phyloP scores from a whole-genome alignment of 169 alveolate species.

The Miamiensis avidus region DNA sequence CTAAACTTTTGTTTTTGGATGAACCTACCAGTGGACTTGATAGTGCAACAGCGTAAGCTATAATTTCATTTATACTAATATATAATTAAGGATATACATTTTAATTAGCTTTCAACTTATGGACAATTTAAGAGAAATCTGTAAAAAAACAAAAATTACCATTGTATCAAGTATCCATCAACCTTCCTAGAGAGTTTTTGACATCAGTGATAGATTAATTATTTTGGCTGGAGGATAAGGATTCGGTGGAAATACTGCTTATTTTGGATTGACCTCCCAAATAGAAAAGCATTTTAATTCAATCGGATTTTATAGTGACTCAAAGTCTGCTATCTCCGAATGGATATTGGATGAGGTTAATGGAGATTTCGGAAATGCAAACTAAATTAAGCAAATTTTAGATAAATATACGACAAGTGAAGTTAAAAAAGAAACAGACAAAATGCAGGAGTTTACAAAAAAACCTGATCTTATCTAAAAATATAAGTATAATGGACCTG shows the following conservation, averaged over 20 bases:
- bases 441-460: background rate
- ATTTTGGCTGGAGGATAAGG: background rate
- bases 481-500: too few species aligned
- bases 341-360: background rate
- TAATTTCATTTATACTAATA: too few species aligned
- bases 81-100: background rate
- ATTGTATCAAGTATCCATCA: background rate
- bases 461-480: background rate
- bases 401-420: background rate
- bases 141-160: background rate
- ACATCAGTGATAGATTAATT: background rate
- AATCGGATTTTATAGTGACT: too few species aligned
- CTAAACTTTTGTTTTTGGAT: conserved; percentile 29
- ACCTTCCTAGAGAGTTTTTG: background rate
- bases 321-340: background rate
- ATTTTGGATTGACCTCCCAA: background rate
- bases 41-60: background rate
- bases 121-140: background rate
- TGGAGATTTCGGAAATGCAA: background rate
- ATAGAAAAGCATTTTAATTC: background rate
- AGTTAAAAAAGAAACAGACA: background rate
- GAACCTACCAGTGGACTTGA: conserved; percentile 42
- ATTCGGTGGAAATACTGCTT: background rate
- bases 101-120: background rate
- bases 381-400: too few species aligned